phyloP scores from a whole-genome alignment of 495 filamentous ascomycete species.

The Daldinia vernicosa region DNA sequence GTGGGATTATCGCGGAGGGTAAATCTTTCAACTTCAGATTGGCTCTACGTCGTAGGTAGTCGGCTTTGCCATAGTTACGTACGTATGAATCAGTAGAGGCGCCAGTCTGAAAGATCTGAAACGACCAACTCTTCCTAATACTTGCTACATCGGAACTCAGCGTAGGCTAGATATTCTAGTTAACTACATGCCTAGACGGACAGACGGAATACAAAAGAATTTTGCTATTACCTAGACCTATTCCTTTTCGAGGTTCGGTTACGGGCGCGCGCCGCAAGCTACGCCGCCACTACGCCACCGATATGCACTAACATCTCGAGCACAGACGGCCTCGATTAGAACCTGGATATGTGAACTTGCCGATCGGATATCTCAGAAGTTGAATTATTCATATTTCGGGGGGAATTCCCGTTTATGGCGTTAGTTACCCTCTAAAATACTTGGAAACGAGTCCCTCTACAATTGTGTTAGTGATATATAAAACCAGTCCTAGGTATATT shows the following conservation, averaged over 20 bases:
- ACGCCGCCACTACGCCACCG: slow-evolving; percentile 7
- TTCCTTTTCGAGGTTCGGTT: too few relatives aligned
- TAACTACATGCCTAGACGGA: too few relatives aligned
- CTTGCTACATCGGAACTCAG: neutral
- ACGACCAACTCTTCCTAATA: neutral
- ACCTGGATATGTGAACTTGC: neutral
- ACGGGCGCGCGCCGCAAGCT: too few relatives aligned
- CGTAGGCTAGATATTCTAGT: neutral
- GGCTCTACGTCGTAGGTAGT: neutral
- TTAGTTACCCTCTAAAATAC: neutral
- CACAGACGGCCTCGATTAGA: slow-evolving; percentile 22
- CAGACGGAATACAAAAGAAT: neutral
- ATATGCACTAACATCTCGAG: slow-evolving; percentile 33
- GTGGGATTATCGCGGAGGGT: neutral
- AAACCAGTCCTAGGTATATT: neutral
- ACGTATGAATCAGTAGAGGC: neutral
- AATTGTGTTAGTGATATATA: neutral
- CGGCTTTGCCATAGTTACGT: neutral
- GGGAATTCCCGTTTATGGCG: neutral
- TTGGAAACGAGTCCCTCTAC: neutral
- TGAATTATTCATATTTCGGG: slow-evolving; percentile 12
- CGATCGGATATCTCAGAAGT: neutral
- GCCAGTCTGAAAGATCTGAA: neutral
- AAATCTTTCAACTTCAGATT: neutral
- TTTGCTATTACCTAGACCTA: too few relatives aligned